A percentile compares a stretch with the other conserved stretches of the same genome.
phyloP scores from a whole-genome alignment of 2,329 filamentous ascomycete genomes.

The Cladosporium sp. region DNA sequence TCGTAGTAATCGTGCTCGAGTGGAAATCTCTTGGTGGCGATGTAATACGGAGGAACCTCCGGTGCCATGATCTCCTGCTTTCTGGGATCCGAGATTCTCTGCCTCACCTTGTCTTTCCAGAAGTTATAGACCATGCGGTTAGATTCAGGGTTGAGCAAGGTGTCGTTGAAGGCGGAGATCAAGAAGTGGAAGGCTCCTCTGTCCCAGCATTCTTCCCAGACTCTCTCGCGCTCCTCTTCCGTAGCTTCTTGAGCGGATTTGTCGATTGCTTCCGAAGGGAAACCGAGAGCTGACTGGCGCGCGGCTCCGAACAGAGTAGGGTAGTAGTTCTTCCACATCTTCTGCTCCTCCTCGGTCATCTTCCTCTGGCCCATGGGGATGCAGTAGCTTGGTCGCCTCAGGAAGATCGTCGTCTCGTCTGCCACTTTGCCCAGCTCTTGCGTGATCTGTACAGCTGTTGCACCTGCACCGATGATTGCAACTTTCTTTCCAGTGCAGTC shows the following conservation, averaged over 20 bases:
- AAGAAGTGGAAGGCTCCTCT: conserved; percentile 37
- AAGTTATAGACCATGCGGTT: conserved; percentile 42
- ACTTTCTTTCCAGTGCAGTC: conserved; percentile 36
- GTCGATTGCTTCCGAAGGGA: conserved; percentile 54
- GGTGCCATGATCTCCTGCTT: conserved; percentile 44
- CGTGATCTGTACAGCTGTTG: conserved; percentile 39
- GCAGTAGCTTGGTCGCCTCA: conserved; percentile 62
- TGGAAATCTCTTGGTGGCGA: conserved; percentile 41
- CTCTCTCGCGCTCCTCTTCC: conserved; percentile 37
- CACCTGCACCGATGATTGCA: conserved; percentile 41
- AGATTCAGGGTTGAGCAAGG: conserved; percentile 32
- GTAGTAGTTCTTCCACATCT: conserved; percentile 39
- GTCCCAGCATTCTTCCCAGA: conserved; percentile 38
- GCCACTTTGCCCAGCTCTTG: conserved; percentile 30
- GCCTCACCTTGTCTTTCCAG: conserved; percentile 41
- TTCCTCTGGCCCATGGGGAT: conserved; percentile 55
- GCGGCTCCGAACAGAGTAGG: conserved; percentile 44
- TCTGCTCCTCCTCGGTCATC: conserved; percentile 50
- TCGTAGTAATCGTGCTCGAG: conserved; percentile 48
- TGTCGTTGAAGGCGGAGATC: conserved; percentile 40
- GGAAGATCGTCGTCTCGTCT: conserved; percentile 53
- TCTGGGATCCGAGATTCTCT: conserved; percentile 38
- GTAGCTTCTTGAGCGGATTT: conserved; percentile 29
- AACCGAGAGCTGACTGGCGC: conserved; percentile 26
- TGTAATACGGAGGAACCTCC: conserved; percentile 37